Conservation (phyloP, 345 rosid genomes). For the Linum lewisii region DNA sequence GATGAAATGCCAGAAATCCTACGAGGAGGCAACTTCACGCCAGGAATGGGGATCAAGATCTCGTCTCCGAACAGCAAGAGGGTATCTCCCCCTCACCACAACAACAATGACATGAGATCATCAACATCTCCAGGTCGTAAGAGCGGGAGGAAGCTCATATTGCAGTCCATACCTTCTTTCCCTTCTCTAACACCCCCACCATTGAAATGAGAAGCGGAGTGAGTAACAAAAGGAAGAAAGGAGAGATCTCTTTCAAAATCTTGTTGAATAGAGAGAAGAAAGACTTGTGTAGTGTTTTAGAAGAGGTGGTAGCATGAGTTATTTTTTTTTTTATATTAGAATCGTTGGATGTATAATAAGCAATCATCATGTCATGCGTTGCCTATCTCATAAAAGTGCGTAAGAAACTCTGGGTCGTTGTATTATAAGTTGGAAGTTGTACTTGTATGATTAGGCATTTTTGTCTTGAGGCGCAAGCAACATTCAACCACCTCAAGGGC, state of each 20-base stretch:
- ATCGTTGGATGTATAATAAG: neutral
- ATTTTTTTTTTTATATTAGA: too few relatives aligned
- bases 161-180: slow-evolving; percentile 87
- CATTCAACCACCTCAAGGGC: too few relatives aligned
- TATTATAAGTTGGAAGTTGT: too few relatives aligned
- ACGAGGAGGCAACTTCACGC: slow-evolving; percentile 31
- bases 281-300: slow-evolving; percentile 1
- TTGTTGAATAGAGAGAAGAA: slow-evolving; percentile 13
- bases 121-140: slow-evolving; percentile 36
- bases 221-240: neutral
- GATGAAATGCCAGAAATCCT: slow-evolving; percentile 67
- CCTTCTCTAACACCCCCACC: slow-evolving; percentile 87
- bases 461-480: too few relatives aligned
- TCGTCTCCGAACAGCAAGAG: slow-evolving; percentile 91
- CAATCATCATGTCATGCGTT: too few relatives aligned
- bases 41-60: slow-evolving; percentile 40
- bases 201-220: slow-evolving; percentile 24
- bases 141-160: slow-evolving; percentile 81
- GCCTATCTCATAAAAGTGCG: too few relatives aligned
- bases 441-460: too few relatives aligned
- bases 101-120: slow-evolving; percentile 30
- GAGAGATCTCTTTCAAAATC: slow-evolving; percentile 17
- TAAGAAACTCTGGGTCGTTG: too few relatives aligned
- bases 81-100: slow-evolving; percentile 77
- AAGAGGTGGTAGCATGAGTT: neutral